A percentile compares a stretch with the other conserved stretches of the same genome.
Evolutionary conservation across 2,329 filamentous ascomycete species (phyloP).

Genomic region (Beauveria varroae): DNA sequence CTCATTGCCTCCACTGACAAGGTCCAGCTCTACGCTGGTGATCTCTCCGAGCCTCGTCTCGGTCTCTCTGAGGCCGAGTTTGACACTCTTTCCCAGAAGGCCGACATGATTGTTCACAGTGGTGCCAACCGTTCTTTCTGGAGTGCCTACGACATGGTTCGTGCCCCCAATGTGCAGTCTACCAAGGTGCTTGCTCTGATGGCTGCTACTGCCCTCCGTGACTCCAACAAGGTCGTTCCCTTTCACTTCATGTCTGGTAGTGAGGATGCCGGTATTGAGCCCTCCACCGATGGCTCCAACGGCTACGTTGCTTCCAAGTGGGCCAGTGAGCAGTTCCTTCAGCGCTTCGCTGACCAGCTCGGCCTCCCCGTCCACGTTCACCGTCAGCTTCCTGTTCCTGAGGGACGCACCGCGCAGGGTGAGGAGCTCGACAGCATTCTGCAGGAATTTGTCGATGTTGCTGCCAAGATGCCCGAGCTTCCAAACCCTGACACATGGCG

Average conservation of each 20-base stretch:
- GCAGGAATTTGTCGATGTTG: conserved; percentile 12
- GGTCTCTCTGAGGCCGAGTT: conserved; percentile 28
- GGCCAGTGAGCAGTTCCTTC: conserved; percentile 25
- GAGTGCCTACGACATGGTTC: conserved; percentile 29
- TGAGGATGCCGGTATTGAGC: conserved; percentile 14
- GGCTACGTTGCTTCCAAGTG: conserved; percentile 29
- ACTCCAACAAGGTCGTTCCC: conserved; percentile 18
- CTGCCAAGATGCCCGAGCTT: conserved; percentile 11
- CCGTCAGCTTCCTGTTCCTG: conserved; percentile 12
- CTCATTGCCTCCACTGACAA: conserved; percentile 20
- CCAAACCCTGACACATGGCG: conserved; percentile 12
- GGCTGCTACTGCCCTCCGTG: conserved; percentile 17
- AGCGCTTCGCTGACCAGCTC: conserved; percentile 14
- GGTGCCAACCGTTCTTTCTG: conserved; percentile 34
- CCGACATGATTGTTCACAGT: conserved; percentile 45
- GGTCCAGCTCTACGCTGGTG: conserved; percentile 27
- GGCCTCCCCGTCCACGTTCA: conserved; percentile 13
- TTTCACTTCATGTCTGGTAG: conserved; percentile 32
- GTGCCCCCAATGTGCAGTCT: conserved; percentile 26
- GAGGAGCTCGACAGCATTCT: conserved; percentile 12
- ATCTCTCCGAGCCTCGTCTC: conserved; percentile 27
- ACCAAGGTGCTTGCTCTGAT: conserved; percentile 28
- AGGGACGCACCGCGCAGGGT: conserved; percentile 9
- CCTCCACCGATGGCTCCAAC: conserved; percentile 16
- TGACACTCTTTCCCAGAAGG: conserved; percentile 20